These are phyloP conservation scores for Amaranthus cruentus DNA, from an alignment of 148 eudicot genomes.

Conservation along the genomic window DNA sequence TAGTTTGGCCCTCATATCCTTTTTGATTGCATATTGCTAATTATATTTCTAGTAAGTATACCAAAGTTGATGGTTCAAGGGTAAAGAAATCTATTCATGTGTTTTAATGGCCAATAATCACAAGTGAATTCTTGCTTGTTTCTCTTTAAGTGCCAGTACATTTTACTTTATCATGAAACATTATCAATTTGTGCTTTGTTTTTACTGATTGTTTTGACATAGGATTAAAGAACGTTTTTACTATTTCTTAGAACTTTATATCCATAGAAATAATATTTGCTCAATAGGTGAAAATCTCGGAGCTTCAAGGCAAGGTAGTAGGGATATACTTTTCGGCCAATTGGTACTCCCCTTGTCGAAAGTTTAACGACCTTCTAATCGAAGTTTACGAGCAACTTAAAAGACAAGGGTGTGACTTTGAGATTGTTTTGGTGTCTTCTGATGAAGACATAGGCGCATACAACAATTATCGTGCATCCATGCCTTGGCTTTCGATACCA, in stretches of 20 bases:
- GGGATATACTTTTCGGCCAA: conserved; percentile 75
- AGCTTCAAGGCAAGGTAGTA: conserved; percentile 57
- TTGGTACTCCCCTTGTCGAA: conserved; percentile 56
- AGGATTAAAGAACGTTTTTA: neutral
- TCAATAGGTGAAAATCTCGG: conserved; percentile 59
- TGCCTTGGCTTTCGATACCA: conserved; percentile 82
- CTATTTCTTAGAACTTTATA: neutral
- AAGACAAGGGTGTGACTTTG: conserved; percentile 32
- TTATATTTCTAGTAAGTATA: too few species aligned
- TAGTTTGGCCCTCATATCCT: too few species aligned
- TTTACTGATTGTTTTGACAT: neutral
- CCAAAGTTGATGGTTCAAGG: too few species aligned
- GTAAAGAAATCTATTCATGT: too few species aligned
- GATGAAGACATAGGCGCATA: conserved; percentile 61
- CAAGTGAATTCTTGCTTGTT: too few species aligned
- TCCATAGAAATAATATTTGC: neutral
- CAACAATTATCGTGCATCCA: conserved; percentile 35
- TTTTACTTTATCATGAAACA: neutral
- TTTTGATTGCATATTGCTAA: too few species aligned
- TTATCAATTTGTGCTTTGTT: neutral
- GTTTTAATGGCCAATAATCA: too few species aligned
- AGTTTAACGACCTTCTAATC: conserved; percentile 38
- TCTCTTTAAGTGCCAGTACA: neutral
- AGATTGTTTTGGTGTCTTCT: conserved; percentile 60
- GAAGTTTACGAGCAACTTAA: conserved; percentile 43